Percentiles rank a stretch among this genome's conserved stretches.
These are phyloP conservation scores for Volvox carteri DNA, from an alignment of 163 green algal species.

Conservation along the genomic window DNA sequence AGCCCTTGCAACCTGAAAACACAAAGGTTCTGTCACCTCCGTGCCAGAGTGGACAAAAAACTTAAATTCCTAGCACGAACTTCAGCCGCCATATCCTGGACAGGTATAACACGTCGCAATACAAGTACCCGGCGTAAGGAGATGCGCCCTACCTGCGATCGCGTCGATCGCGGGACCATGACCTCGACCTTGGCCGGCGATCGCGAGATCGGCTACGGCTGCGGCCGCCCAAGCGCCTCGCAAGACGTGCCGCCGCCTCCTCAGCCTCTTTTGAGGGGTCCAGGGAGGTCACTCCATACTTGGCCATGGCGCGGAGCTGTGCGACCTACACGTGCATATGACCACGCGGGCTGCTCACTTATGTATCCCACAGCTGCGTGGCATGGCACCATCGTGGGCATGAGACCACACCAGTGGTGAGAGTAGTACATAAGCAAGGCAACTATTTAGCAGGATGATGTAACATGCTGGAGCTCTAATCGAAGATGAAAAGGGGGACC, in stretches of 20 bases:
- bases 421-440: too few relatives aligned
- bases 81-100: too few relatives aligned
- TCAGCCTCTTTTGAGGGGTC: constrained; percentile 54
- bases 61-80: too few relatives aligned
- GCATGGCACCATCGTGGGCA: not conserved
- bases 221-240: constrained; percentile 24
- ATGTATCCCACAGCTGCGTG: not conserved
- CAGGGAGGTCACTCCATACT: constrained; percentile 16
- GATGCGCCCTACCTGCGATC: constrained; percentile 22
- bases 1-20: too few relatives aligned
- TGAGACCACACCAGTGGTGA: not conserved
- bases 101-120: too few relatives aligned
- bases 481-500: too few relatives aligned
- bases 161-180: constrained; percentile 22
- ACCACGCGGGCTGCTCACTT: too few relatives aligned
- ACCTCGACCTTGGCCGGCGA: constrained; percentile 29
- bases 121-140: too few relatives aligned
- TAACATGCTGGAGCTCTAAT: too few relatives aligned
- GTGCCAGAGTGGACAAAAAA: too few relatives aligned
- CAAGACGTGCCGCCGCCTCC: constrained; percentile 57
- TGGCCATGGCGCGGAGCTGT: constrained; percentile 55
- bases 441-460: too few relatives aligned
- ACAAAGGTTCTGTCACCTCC: too few relatives aligned
- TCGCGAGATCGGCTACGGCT: constrained; percentile 6
- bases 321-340: constrained; percentile 52